Evolutionary conservation across 2,329 filamentous ascomycete species (phyloP), one percentile per base, ranked within the genome.

Genomic region (Phyllosticta citribraziliensis): DNA sequence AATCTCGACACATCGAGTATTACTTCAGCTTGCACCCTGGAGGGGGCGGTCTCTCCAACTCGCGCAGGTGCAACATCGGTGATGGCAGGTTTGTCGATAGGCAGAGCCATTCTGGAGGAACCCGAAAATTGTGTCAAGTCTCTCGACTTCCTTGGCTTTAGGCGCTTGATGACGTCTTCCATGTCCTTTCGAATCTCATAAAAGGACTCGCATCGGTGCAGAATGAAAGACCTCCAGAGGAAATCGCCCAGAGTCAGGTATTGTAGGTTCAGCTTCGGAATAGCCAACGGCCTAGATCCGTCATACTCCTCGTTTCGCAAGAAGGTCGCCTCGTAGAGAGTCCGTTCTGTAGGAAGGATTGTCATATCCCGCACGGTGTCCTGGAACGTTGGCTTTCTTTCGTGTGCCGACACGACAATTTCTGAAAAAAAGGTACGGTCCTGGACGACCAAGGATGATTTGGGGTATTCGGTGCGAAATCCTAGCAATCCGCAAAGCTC

Each of bases 161-260:
- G 76, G 54, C 91, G 86, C 69, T 88, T 89, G 57, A 97, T 72
- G 6, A 88, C 85, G 55, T 89, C 84, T 70, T 96, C 91, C 62
- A 99, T 85, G 70, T 99, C 91, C 69, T 91, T 93, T 54, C 91
- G 85, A 63, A 99, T 93, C 63, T 91, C 89, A 72, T 95, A 97
- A 72, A 97, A 97, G 0, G 93, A 84, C 73, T 99, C 94, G 62
- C 87, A 89, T 51, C 93, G 86, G 71, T 96, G 94, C 9, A 99
- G 79, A 14, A 95, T 82, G 68, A 97, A 87, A 0, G 93, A 91
- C 64, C 95, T 84, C 91, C 92, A 99, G n/a, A 99, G 77, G 68
- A 99, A 99, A 73, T 99, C 94, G 2, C 91, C 91, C 57, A 96
- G 85, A 2, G 92, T 96, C 14, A 99, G 80, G 73, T 99, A 99